Percentiles rank a stretch among this genome's conserved stretches.
These are phyloP conservation scores for Diplocarpon mali DNA, from an alignment of 2,329 filamentous ascomycete genomes.

Conservation along the genomic window DNA sequence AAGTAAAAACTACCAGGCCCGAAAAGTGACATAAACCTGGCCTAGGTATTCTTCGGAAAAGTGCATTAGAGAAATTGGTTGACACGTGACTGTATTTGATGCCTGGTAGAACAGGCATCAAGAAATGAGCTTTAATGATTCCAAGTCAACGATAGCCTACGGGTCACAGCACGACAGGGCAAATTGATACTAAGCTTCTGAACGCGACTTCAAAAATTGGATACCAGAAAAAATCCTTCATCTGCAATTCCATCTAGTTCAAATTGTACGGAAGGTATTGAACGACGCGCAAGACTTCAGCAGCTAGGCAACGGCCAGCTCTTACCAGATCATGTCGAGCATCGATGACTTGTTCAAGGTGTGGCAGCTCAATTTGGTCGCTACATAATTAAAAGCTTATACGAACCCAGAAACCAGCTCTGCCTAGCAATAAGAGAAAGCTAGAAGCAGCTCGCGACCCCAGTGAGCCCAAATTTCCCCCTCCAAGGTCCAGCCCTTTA, in stretches of 20 bases:
- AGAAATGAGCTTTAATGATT: too few relatives aligned
- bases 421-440: conserved; percentile 47
- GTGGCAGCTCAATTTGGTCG: neutral
- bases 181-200: neutral
- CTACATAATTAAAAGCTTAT: neutral
- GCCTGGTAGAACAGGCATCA: too few relatives aligned
- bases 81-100: too few relatives aligned
- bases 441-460: conserved; percentile 50
- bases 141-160: too few relatives aligned
- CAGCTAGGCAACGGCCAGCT: neutral
- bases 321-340: conserved; percentile 4
- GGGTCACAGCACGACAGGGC: too few relatives aligned
- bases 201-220: neutral
- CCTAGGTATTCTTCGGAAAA: too few relatives aligned
- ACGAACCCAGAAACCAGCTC: conserved; percentile 24
- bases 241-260: neutral
- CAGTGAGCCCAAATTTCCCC: conserved; percentile 35
- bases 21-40: too few relatives aligned
- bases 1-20: too few relatives aligned
- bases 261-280: neutral
- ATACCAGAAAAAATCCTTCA: too few relatives aligned
- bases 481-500: conserved; percentile 4
- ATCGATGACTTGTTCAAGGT: conserved; percentile 7
- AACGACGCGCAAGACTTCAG: neutral
- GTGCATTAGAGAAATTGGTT: too few relatives aligned